Percentiles rank a stretch among this genome's conserved stretches.
Evolutionary conservation across 306 rosid species (phyloP).

Genomic region (Cucurbita maxima): DNA sequence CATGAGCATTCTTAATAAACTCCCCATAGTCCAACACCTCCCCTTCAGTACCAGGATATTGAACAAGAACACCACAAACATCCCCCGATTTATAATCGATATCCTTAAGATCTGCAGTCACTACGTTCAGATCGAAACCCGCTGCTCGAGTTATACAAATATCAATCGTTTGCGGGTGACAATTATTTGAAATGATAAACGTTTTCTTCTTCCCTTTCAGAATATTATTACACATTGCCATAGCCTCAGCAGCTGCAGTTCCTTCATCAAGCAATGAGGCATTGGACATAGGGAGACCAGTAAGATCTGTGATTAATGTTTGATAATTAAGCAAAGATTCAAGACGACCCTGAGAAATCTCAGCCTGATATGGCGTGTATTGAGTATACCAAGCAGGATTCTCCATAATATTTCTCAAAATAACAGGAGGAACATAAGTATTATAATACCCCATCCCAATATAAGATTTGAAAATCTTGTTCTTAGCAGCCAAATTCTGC

Average conservation of each 20-base stretch:
- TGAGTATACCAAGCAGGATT: slow-evolving; percentile 99
- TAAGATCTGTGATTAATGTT: slow-evolving; percentile 75
- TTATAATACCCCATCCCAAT: slow-evolving; percentile 96
- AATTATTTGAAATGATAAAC: slow-evolving; percentile 64
- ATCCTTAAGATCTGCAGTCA: slow-evolving; percentile 48
- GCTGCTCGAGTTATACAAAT: slow-evolving; percentile 79
- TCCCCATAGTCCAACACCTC: slow-evolving; percentile 91
- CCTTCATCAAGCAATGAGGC: slow-evolving; percentile 99
- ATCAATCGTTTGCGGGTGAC: slow-evolving; percentile 92
- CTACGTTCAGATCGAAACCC: slow-evolving; percentile 78
- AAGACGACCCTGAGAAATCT: slow-evolving; percentile 92
- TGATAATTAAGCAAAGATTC: slow-evolving; percentile 85
- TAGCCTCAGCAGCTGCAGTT: slow-evolving; percentile 97
- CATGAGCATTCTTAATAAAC: slow-evolving; percentile 86
- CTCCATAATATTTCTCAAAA: slow-evolving; percentile 91
- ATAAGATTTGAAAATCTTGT: slow-evolving; percentile 56
- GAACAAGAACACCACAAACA: slow-evolving; percentile 96
- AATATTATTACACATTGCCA: slow-evolving; percentile 93
- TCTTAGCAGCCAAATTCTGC: slow-evolving; percentile 62
- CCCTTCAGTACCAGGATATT: slow-evolving; percentile 98
- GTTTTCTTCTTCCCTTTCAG: slow-evolving; percentile 87
- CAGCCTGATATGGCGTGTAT: slow-evolving; percentile 97
- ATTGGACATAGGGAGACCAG: slow-evolving; percentile 95
- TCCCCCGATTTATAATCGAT: slow-evolving; percentile 75
- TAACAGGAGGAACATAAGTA: slow-evolving; percentile 85